These are phyloP conservation scores for Candida morakotiae DNA, from an alignment of 805 yeast genomes.

Conservation along the genomic window DNA sequence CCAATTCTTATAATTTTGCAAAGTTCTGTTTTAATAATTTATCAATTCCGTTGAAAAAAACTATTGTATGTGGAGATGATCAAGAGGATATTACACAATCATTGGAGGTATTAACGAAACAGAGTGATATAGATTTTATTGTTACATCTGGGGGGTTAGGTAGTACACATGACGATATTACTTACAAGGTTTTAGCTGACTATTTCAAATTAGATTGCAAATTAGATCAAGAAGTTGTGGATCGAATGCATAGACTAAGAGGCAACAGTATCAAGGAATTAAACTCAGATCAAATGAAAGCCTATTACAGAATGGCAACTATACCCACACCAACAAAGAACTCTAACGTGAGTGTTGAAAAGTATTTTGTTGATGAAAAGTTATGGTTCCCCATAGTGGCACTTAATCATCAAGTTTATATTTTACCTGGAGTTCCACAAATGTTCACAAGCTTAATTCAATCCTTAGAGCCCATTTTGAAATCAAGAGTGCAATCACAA, in stretches of 20 bases:
- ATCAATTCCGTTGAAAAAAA: constrained; percentile 63
- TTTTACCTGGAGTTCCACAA: constrained; percentile 83
- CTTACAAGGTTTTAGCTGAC: constrained; percentile 70
- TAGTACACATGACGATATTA: constrained; percentile 87
- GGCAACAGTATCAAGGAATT: constrained; percentile 31
- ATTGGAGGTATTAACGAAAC: constrained; percentile 38
- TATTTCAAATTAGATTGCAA: constrained; percentile 51
- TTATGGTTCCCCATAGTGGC: constrained; percentile 86
- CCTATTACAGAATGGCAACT: constrained; percentile 77
- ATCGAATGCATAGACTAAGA: constrained; percentile 51
- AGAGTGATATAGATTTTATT: constrained; percentile 56
- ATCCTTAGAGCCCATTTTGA: constrained; percentile 36
- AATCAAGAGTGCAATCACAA: constrained; percentile 17
- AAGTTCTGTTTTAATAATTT: constrained; percentile 56
- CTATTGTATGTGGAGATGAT: constrained; percentile 77
- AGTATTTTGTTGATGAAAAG: constrained; percentile 39
- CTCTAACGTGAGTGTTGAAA: constrained; percentile 31
- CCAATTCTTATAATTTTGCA: constrained; percentile 73
- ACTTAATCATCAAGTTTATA: constrained; percentile 58
- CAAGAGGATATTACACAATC: constrained; percentile 57
- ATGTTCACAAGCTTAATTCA: constrained; percentile 55
- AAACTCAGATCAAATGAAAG: constrained; percentile 43
- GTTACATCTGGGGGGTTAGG: constrained; percentile 78
- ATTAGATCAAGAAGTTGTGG: constrained; percentile 55
- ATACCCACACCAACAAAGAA: constrained; percentile 42